Conservation (phyloP, 1,139 yeast species). For the Pichiaceae sp. region DNA sequence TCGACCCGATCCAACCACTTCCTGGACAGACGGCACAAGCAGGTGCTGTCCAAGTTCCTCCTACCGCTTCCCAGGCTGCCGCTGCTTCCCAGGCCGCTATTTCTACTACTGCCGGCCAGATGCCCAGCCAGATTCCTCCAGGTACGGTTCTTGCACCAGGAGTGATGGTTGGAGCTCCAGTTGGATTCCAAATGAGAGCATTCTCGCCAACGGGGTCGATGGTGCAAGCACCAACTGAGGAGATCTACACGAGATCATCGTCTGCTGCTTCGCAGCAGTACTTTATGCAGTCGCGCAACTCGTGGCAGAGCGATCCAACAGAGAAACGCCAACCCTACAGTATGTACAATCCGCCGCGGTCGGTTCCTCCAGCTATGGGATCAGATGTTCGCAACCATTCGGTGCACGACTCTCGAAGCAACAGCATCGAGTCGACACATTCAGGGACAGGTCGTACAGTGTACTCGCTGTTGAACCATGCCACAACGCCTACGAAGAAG, state of each 20-base stretch:
- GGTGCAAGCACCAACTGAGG: background rate
- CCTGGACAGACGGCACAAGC: conserved; percentile 7
- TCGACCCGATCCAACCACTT: conserved; percentile 23
- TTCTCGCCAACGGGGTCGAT: background rate
- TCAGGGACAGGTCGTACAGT: conserved; percentile 1
- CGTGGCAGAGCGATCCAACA: background rate
- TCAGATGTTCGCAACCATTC: background rate
- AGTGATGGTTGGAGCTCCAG: background rate
- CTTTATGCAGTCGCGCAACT: conserved; percentile 2
- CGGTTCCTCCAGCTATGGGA: conserved; percentile 17
- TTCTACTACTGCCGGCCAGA: background rate
- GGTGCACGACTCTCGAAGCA: conserved; percentile 2
- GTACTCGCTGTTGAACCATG: conserved; percentile 3
- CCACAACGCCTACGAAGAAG: background rate
- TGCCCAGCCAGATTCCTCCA: background rate
- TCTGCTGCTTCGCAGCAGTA: conserved; percentile 10
- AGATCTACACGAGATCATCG: conserved; percentile 10
- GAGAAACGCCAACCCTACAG: conserved; percentile 10
- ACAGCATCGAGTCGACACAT: conserved; percentile 2
- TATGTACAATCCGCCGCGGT: conserved; percentile 23
- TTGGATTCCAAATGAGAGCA: background rate
- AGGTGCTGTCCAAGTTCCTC: background rate
- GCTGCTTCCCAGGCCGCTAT: background rate
- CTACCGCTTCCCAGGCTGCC: background rate
- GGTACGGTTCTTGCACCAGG: background rate